Conservation (phyloP, 2,329 filamentous ascomycete species). For the Gyromitra esculenta region DNA sequence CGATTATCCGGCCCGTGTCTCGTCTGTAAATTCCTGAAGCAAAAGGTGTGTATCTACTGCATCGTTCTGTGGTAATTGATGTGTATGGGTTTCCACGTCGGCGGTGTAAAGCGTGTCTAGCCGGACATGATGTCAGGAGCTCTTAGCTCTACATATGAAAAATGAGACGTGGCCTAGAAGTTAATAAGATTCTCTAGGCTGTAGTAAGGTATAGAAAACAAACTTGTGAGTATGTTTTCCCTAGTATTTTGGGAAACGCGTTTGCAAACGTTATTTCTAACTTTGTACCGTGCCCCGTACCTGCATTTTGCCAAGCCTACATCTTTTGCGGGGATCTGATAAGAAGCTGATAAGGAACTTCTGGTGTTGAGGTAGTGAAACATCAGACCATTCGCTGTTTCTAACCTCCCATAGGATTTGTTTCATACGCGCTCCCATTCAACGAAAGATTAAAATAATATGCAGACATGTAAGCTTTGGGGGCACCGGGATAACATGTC, state of each 20-base stretch:
- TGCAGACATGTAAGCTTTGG: neutral
- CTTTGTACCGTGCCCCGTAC: conserved; percentile 27
- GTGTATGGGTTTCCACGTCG: conserved; percentile 38
- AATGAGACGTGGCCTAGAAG: conserved; percentile 34
- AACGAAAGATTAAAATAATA: neutral
- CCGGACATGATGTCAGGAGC: conserved; percentile 38
- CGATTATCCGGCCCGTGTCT: conserved; percentile 49
- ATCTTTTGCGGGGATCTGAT: conserved; percentile 32
- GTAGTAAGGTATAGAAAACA: conserved; percentile 13
- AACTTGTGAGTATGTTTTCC: conserved; percentile 2
- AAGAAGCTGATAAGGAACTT: conserved; percentile 11
- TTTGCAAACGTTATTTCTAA: conserved; percentile 33
- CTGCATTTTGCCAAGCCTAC: conserved; percentile 37
- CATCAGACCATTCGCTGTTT: conserved; percentile 4
- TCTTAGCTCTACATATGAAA: conserved; percentile 22
- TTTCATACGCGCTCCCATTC: neutral
- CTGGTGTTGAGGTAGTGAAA: conserved; percentile 11
- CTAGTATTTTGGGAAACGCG: conserved; percentile 3
- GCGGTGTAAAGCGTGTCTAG: conserved; percentile 46
- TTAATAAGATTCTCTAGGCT: conserved; percentile 1
- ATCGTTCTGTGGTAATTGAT: conserved; percentile 18
- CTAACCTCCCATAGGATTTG: neutral
- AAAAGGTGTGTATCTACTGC: conserved; percentile 29
- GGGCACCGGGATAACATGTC: neutral
- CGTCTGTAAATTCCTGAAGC: conserved; percentile 36